These are phyloP conservation scores for Silene noctiflora DNA, from an alignment of 179 eudicot species.

Conservation along the genomic window DNA sequence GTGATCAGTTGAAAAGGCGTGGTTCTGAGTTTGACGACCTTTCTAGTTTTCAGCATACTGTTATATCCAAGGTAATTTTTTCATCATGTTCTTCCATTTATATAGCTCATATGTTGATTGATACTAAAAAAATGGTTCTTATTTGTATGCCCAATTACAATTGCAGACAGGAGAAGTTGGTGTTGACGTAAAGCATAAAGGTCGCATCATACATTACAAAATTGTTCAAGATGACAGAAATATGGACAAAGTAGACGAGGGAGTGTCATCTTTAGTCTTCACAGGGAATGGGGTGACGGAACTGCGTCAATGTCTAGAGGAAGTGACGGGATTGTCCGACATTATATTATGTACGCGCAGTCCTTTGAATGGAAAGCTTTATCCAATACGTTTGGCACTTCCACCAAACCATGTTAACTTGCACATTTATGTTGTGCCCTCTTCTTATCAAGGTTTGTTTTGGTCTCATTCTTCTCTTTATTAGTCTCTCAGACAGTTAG, in stretches of 20 bases:
- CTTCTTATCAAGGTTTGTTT: conserved; percentile 56
- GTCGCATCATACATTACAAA: conserved; percentile 53
- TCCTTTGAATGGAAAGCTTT: conserved; percentile 71
- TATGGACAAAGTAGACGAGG: conserved; percentile 33
- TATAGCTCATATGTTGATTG: background rate
- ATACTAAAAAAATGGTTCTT: too few species aligned
- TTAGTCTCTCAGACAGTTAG: too few species aligned
- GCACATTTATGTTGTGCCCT: conserved; percentile 62
- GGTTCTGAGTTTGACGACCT: background rate
- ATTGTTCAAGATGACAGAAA: conserved; percentile 53
- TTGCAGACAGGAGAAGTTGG: conserved; percentile 52
- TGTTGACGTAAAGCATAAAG: conserved; percentile 43
- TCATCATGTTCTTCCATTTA: background rate
- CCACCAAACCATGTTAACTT: conserved; percentile 75
- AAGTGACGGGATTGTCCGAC: conserved; percentile 53
- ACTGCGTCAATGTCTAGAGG: conserved; percentile 54
- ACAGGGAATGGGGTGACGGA: conserved; percentile 58
- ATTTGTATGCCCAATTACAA: background rate
- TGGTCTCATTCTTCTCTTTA: background rate
- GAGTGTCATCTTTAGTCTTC: conserved; percentile 37
- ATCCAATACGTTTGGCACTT: conserved; percentile 66
- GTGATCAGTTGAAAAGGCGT: background rate
- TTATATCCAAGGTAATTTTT: background rate
- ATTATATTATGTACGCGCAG: conserved; percentile 59
- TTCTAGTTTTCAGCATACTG: background rate